Evolutionary conservation across 306 rosid genomes (phyloP), one percentile per base, ranked within the genome.

Genomic region (Oxytropis ochrocephala): DNA sequence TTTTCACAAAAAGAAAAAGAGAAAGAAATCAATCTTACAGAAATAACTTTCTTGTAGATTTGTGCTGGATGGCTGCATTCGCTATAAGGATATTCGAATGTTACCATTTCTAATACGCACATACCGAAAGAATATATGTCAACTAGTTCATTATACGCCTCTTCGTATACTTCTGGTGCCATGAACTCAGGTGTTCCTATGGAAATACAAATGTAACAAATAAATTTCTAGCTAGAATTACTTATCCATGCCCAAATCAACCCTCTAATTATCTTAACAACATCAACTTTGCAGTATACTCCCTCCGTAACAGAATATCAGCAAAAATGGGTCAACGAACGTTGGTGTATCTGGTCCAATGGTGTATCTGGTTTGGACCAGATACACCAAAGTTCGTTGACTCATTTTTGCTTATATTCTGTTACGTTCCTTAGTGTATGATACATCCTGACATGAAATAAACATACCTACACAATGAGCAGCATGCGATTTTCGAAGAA

Each of bases 101-200:
- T 90, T 48, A 90, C 90, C 97, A 93, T 90, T 80, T 93, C 98
- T 79, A 93, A 85, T 70, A 93, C 29, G 69, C 98, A 93, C 98
- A 93, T 93, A 58, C 98, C 98, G 76, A 93, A 93, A 57, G 98
- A 90, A 80, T 93, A 93, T 65, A 93, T 88, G 81, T 93, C 98
- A 67, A 93, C 97, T 62, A 93, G 79, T 84, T 93, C 98, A 74
- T 93, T 86, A 57, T 93, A 93, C 11, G 87, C 92, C 81, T 90
- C 98, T 81, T 88, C 86, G 67, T 93, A 93, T 10, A 93, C 97
- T 74, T 93, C 98, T 4, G 98, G 98, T 76, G 98, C 98, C 98
- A 93, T 93, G 85, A 93, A 93, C 66, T 93, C 98, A 0, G 98
- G 98, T 0, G 98, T 93, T 82, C 98, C 98, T 90, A 83, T 48